Percentiles rank a stretch among this genome's conserved stretches.
Evolutionary conservation across 352 stramenopile genomes (phyloP).

Genomic region (Phytophthora pseudosyringae): DNA sequence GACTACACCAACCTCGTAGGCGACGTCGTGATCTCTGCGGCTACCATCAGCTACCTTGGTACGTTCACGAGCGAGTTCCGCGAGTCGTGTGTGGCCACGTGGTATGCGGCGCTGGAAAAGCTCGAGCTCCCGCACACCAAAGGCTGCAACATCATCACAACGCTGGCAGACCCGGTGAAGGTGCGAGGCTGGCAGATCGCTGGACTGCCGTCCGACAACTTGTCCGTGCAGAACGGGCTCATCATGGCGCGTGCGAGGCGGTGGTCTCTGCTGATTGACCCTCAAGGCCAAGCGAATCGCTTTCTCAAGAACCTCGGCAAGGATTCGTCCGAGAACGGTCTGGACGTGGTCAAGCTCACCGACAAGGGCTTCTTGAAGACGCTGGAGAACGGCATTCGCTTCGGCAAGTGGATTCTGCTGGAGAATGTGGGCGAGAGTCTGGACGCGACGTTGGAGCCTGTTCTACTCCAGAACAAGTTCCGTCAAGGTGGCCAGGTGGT

Average conservation of each 20-base stretch:
- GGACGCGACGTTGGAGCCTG: slow-evolving; percentile 90
- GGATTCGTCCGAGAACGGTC: slow-evolving; percentile 82
- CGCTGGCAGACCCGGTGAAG: slow-evolving; percentile 90
- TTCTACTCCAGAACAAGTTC: slow-evolving; percentile 93
- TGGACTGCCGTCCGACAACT: slow-evolving; percentile 89
- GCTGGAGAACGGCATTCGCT: slow-evolving; percentile 92
- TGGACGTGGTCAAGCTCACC: slow-evolving; percentile 86
- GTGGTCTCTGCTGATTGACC: slow-evolving; percentile 93
- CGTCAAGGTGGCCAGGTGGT: slow-evolving; percentile 93
- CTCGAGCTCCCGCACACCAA: slow-evolving; percentile 83
- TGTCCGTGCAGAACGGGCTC: slow-evolving; percentile 94
- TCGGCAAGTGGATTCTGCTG: slow-evolving; percentile 92
- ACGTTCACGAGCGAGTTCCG: slow-evolving; percentile 95
- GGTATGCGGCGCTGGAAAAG: slow-evolving; percentile 80
- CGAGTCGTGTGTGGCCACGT: slow-evolving; percentile 80
- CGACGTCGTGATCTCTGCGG: slow-evolving; percentile 92
- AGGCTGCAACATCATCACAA: slow-evolving; percentile 90
- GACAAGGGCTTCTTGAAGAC: slow-evolving; percentile 86
- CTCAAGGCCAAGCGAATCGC: slow-evolving; percentile 92
- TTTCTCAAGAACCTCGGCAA: slow-evolving; percentile 95
- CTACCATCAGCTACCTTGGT: slow-evolving; percentile 93
- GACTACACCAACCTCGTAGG: slow-evolving; percentile 91
- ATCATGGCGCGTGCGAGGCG: slow-evolving; percentile 91
- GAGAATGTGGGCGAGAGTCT: slow-evolving; percentile 90
- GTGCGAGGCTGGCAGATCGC: slow-evolving; percentile 92